Evolutionary conservation across 805 yeast species (phyloP), one percentile per base, ranked within the genome.

Genomic region (Saccharomycopsis malanga): DNA sequence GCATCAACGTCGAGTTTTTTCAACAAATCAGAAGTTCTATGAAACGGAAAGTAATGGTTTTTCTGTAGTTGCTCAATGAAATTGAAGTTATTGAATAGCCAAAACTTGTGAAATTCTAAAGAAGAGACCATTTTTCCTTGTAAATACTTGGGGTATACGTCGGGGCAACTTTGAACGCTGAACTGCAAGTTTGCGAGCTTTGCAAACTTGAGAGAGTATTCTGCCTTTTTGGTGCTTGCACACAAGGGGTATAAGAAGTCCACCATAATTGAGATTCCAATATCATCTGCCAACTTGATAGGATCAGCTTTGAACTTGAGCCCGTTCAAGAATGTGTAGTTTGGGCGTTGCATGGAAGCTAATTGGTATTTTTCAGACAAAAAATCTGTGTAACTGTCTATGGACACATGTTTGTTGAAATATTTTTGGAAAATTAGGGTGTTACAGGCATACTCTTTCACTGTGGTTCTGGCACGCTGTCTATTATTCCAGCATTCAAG

Each of bases 21-120:
- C 5, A n/a, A n/a, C 7, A 37, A 10, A 7, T 22, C 27, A 5
- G 17, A 6, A 17, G 27, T 14, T 23, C 22, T 42, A 24, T 6
- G 7, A 10, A 37, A 42, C n/a, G 30, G 10, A 7, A 7, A 27
- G 10, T 27, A 12, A 7, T 20, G 5, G 30, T 12, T 22, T 14
- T 21, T 27, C 14, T 42, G 15, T 5, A 42, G 4, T 17, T 42
- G 39, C 14, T 39, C 44, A 9, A 21, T 23, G 34, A 45, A 45
- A 24, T 45, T 45, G n/a, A 45, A 39, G 30, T 45, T 45, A 21
- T 45, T 45, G 39, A 45, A 45, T 17, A 45, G 27, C 48, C 48
- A 45, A 15, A 45, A 32, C 24, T 45, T 45, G 20, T 45, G 17
- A 22, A 45, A 39, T 21, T 39, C 44, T 14, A 14, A 34, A 27